phyloP scores from a whole-genome alignment of 202 grass and related monocot genomes.

The Dendrocalamus latiflorus region DNA sequence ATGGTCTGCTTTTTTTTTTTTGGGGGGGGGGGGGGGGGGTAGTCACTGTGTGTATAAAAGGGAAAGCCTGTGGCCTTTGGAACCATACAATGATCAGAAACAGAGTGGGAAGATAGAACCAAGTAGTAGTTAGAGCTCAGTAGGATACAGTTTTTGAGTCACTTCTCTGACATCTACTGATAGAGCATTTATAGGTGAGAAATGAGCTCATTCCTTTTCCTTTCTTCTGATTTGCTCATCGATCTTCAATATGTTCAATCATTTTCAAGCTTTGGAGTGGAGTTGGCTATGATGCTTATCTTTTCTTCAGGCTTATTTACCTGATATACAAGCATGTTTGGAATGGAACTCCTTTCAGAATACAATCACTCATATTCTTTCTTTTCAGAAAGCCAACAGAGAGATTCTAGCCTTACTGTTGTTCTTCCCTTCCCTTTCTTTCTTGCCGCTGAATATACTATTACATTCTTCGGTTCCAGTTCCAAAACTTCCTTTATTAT shows the following conservation, averaged over 20 bases:
- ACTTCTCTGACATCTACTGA: slow-evolving; percentile 47
- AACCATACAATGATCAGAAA: slow-evolving; percentile 48
- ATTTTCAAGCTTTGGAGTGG: slow-evolving; percentile 25
- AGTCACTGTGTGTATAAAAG: slow-evolving; percentile 41
- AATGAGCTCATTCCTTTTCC: slow-evolving; percentile 17
- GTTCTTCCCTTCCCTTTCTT: neutral
- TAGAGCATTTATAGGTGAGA: slow-evolving; percentile 31
- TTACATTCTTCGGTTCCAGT: neutral
- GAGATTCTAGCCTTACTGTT: slow-evolving; percentile 5
- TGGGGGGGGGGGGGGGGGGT: no score
- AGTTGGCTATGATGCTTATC: slow-evolving; percentile 11
- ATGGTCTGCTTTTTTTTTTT: slow-evolving; percentile 3
- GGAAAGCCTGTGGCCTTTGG: slow-evolving; percentile 50
- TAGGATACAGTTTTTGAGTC: slow-evolving; percentile 36
- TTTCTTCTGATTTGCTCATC: slow-evolving; percentile 30
- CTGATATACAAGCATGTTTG: neutral
- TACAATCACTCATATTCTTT: slow-evolving; percentile 3
- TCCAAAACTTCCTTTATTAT: neutral
- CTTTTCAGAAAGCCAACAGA: no score
- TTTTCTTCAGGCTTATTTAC: neutral
- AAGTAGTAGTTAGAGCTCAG: slow-evolving; percentile 33
- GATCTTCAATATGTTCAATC: slow-evolving; percentile 33
- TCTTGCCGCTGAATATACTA: neutral
- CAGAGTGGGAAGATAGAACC: slow-evolving; percentile 23
- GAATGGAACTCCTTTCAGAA: neutral